Evolutionary conservation across 805 yeast genomes (phyloP), one percentile per base, ranked within the genome.

Genomic region (Wickerhamiella kurtzmanii): DNA sequence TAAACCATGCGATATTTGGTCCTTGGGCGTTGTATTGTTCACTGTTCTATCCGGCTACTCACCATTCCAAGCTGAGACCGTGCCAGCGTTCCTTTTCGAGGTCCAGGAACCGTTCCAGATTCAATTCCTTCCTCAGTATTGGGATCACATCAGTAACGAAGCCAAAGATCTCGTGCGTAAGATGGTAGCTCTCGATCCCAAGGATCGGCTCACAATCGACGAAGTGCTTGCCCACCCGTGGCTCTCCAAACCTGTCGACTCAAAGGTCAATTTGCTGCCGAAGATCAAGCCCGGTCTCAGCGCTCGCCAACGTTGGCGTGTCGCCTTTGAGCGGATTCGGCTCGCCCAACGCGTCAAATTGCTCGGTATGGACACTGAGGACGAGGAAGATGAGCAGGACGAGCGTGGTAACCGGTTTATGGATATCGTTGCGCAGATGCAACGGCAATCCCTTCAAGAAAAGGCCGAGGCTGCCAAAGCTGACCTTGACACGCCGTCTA

Each of bases 1-100:
- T 37, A 85, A 83, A 58, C 89, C 96, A 1, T 89, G 96, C 65
- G 98, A 89, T 62, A 75, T 89, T 47, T 89, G 98, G 98, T 82
- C 95, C 1, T 61, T 89, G 37, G 98, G 98, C 35, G 94, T 89
- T 6, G 85, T 89, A 41, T 77, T 95, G 0, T 92, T 86, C 63
- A 88, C 96, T 0, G 66, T 88, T 41, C 70, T 89, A 41, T 86
- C 92, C 55, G 98, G 98, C 0, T 86, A 87, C 61, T 81, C 94
- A 4, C 96, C 97, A 2, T 86, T 89, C 64, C 68, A 88, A 44
- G 77, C 95, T 0, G 96, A 88, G 59, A 80, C 76, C 42, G 85
- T 82, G 1, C 74, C 72, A 46, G 94, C 83, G 47, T 89, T 92
- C 60, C 65, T 89, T 42, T 75, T 74, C 40, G 97, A 89, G 61